Percentiles rank a stretch among this genome's conserved stretches.
These are phyloP conservation scores for Xylariales sp. DNA, from an alignment of 2,329 filamentous ascomycete genomes.

Conservation along the genomic window DNA sequence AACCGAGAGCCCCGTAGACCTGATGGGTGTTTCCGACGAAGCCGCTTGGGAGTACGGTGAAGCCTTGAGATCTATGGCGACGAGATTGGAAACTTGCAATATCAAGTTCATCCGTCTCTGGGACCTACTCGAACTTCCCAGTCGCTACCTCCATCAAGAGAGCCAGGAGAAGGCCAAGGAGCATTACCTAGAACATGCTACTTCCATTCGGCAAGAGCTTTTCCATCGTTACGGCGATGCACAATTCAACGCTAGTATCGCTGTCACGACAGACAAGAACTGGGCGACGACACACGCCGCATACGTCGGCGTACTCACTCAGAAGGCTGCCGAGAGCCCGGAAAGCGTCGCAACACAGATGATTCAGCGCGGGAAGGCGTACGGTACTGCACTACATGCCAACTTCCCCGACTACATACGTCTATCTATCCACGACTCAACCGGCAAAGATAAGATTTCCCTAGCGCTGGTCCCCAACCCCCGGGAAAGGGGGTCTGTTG, in stretches of 20 bases:
- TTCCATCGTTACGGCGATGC: slow-evolving; percentile 13
- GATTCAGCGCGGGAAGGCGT: slow-evolving; percentile 25
- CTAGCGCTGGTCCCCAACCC: slow-evolving; percentile 18
- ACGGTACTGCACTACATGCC: slow-evolving; percentile 17
- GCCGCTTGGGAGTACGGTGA: slow-evolving; percentile 24
- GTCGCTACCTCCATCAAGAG: neutral
- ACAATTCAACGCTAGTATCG: slow-evolving; percentile 7
- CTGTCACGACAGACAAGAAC: slow-evolving; percentile 13
- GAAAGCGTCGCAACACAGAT: slow-evolving; percentile 20
- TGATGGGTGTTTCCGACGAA: slow-evolving; percentile 21
- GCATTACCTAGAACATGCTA: slow-evolving; percentile 27
- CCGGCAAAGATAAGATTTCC: slow-evolving; percentile 20
- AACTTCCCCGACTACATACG: slow-evolving; percentile 12
- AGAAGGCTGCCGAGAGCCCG: slow-evolving; percentile 6
- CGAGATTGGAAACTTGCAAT: slow-evolving; percentile 7
- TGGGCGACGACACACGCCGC: slow-evolving; percentile 15
- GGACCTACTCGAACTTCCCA: slow-evolving; percentile 21
- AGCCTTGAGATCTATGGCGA: slow-evolving; percentile 22
- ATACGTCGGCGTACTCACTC: slow-evolving; percentile 15
- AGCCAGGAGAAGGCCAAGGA: slow-evolving; percentile 7
- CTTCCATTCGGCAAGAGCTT: slow-evolving; percentile 25
- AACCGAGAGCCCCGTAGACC: slow-evolving; percentile 11
- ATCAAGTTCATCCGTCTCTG: slow-evolving; percentile 29
- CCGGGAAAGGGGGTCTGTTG: slow-evolving; percentile 11
- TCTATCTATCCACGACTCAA: slow-evolving; percentile 25